Evolutionary conservation across 2,329 filamentous ascomycete species (phyloP).

Genomic region (Fusarium cyanostomum): DNA sequence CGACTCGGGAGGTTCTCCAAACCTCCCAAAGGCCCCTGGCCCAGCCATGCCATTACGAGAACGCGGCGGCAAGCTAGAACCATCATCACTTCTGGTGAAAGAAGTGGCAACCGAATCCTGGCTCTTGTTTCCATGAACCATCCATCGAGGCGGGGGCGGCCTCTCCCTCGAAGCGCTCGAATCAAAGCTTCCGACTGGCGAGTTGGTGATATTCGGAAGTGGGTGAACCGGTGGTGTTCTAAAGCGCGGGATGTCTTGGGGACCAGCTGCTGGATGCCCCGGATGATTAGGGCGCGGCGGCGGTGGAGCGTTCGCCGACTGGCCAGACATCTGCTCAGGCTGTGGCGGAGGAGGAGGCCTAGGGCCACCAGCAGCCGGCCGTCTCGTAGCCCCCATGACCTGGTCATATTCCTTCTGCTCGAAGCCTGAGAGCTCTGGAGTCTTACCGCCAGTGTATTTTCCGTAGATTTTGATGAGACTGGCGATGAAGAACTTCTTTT

Average conservation of each 20-base stretch:
- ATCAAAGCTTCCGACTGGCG: constrained; percentile 63
- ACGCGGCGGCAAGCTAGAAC: constrained; percentile 59
- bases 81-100: constrained; percentile 61
- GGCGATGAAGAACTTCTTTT: constrained; percentile 98
- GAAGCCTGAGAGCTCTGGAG: constrained; percentile 84
- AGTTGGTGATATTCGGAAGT: constrained; percentile 54
- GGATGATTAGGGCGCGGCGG: constrained; percentile 31
- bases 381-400: constrained; percentile 69
- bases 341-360: constrained; percentile 42
- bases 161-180: constrained; percentile 54
- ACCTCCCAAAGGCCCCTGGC: constrained; percentile 51
- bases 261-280: constrained; percentile 25
- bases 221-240: constrained; percentile 45
- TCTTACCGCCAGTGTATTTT: constrained; percentile 91
- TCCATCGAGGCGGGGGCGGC: constrained; percentile 56
- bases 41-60: constrained; percentile 62
- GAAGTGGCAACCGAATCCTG: constrained; percentile 66
- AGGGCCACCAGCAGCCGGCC: constrained; percentile 43
- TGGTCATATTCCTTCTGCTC: constrained; percentile 80
- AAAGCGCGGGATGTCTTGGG: constrained; percentile 43
- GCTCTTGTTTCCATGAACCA: constrained; percentile 63
- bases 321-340: constrained; percentile 37
- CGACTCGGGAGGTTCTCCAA: constrained; percentile 47
- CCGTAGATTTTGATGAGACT: constrained; percentile 95
- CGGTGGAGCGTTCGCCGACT: constrained; percentile 27